Evolutionary conservation across 1,139 yeast species (phyloP).

Genomic region (Tardiomyces blankii): DNA sequence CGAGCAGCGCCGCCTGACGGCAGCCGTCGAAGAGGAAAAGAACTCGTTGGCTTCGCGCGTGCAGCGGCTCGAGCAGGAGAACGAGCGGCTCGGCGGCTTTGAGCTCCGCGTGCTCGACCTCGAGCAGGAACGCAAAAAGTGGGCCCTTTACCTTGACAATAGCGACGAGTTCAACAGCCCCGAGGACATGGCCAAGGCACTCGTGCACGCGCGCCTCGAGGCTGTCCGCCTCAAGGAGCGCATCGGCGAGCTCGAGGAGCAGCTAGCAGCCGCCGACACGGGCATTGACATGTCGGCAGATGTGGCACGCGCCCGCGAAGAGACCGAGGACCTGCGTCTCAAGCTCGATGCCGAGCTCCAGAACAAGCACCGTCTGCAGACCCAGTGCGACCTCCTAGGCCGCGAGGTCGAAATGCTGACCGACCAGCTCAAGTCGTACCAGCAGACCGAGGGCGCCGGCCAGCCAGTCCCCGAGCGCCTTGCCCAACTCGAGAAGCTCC

Average conservation of each 20-base stretch:
- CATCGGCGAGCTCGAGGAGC: slow-evolving; percentile 25
- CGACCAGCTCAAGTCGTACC: neutral
- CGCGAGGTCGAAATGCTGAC: slow-evolving; percentile 44
- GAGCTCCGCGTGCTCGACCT: slow-evolving; percentile 1
- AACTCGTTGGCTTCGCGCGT: neutral
- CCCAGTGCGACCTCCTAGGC: slow-evolving; percentile 40
- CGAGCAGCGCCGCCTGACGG: neutral
- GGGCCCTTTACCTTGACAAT: neutral
- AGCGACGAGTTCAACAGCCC: slow-evolving; percentile 10
- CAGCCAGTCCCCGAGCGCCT: neutral
- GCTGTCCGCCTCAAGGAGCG: slow-evolving; percentile 22
- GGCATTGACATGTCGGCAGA: slow-evolving; percentile 16
- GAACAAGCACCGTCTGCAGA: slow-evolving; percentile 36
- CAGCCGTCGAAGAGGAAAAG: slow-evolving; percentile 1
- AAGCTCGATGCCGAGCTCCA: slow-evolving; percentile 24
- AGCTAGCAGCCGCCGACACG: slow-evolving; percentile 13
- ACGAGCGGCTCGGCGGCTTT: slow-evolving; percentile 1
- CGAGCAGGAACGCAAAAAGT: neutral
- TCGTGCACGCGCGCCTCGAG: slow-evolving; percentile 24
- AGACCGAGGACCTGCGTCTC: slow-evolving; percentile 26
- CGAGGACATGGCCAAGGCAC: slow-evolving; percentile 22
- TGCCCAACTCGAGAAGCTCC: neutral
- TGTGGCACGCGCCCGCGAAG: slow-evolving; percentile 11
- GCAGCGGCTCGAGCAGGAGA: neutral
- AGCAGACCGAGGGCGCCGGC: neutral